These are phyloP conservation scores for Prunus padus DNA, from an alignment of 306 rosid genomes.

Conservation along the genomic window DNA sequence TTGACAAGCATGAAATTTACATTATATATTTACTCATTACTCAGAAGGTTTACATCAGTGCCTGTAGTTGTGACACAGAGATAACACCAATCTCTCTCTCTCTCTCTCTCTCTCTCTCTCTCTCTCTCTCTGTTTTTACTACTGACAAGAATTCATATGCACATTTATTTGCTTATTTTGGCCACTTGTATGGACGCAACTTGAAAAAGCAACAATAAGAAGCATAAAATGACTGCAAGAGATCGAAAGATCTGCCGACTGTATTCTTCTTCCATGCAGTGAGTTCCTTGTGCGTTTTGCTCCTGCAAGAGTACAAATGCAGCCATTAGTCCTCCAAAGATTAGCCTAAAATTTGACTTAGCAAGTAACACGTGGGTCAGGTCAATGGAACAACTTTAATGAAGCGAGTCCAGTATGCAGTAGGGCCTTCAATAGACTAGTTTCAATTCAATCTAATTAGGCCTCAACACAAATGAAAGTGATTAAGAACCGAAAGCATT, in stretches of 20 bases:
- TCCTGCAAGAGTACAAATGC: slow-evolving; percentile 5
- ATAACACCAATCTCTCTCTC: neutral
- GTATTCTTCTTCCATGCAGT: slow-evolving; percentile 9
- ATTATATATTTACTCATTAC: neutral
- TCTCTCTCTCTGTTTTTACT: neutral
- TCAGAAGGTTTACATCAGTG: neutral
- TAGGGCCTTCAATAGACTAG: neutral
- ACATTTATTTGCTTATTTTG: neutral
- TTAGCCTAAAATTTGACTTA: neutral
- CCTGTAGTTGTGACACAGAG: neutral
- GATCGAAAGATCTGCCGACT: neutral
- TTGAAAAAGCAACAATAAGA: neutral
- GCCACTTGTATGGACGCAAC: neutral
- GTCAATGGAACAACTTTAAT: neutral
- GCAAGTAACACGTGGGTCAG: neutral
- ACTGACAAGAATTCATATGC: neutral
- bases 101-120: neutral
- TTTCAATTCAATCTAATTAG: neutral
- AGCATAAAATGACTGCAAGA: neutral
- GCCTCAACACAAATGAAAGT: neutral
- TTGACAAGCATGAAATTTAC: neutral
- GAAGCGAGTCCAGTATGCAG: neutral
- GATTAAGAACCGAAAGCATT: neutral
- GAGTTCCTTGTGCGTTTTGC: neutral
- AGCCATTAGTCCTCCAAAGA: neutral